Conservation (phyloP, 345 rosid species). For the Eucalyptus microcorys region DNA sequence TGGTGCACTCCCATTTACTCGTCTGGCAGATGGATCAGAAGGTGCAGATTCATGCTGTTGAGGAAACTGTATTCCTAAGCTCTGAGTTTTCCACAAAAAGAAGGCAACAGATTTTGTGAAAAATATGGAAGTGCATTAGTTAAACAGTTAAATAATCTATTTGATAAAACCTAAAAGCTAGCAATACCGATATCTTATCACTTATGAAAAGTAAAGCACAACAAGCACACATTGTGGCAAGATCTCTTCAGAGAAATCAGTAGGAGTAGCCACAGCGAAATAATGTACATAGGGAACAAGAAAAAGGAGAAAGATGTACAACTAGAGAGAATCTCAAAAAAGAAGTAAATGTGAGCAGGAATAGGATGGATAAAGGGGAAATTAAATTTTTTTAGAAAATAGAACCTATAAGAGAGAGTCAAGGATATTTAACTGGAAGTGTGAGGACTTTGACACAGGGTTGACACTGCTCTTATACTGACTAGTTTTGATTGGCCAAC, state of each 20-base stretch:
- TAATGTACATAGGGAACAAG: background rate
- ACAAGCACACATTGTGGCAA: background rate
- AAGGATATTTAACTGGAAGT: background rate
- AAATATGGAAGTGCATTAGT: background rate
- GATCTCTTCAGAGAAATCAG: background rate
- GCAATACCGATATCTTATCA: background rate
- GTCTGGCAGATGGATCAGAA: constrained; percentile 16
- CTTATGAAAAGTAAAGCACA: background rate
- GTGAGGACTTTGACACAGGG: background rate
- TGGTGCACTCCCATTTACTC: background rate
- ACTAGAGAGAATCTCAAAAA: background rate
- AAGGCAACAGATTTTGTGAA: background rate
- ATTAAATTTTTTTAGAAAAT: background rate
- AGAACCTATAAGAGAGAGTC: background rate
- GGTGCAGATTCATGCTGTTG: constrained; percentile 25
- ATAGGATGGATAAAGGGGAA: background rate
- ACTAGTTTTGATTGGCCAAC: background rate
- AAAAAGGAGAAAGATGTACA: background rate
- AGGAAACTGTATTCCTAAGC: constrained; percentile 80
- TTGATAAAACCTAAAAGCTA: background rate
- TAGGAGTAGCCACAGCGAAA: background rate
- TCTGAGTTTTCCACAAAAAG: constrained; percentile 19
- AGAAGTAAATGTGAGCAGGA: background rate
- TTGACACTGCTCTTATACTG: background rate
- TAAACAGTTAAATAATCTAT: background rate